These are phyloP conservation scores for Rhizopogon roseolus DNA, from an alignment of 768 basidiomycete species.

Conservation along the genomic window DNA sequence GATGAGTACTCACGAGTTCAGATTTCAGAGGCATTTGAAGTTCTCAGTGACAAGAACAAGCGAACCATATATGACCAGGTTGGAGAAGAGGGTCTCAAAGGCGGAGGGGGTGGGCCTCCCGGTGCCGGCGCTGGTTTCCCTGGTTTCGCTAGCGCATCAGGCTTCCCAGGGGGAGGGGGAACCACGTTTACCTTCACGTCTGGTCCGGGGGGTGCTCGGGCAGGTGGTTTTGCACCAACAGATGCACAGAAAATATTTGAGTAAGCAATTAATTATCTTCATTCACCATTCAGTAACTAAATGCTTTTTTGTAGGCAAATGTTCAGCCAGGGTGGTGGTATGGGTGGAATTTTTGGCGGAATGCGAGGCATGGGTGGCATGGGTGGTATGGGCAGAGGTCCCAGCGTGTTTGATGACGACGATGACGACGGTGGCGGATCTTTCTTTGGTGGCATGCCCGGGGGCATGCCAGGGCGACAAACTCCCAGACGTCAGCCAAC, in stretches of 20 bases:
- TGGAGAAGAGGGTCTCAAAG: constrained; percentile 93
- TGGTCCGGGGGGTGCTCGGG: constrained; percentile 31
- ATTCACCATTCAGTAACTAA: background rate
- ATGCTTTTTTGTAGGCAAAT: constrained; percentile 42
- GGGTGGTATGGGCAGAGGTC: constrained; percentile 27
- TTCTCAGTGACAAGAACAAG: constrained; percentile 83
- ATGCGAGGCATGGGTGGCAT: constrained; percentile 18
- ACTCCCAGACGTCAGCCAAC: constrained; percentile 23
- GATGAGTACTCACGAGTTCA: constrained; percentile 22
- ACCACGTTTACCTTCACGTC: constrained; percentile 55
- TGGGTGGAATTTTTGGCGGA: background rate
- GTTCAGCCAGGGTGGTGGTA: constrained; percentile 28
- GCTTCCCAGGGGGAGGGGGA: constrained; percentile 45
- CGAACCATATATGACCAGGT: constrained; percentile 87
- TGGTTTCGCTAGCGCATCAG: constrained; percentile 36
- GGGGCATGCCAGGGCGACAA: constrained; percentile 52
- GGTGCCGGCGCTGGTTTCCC: constrained; percentile 39
- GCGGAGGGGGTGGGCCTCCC: constrained; percentile 50
- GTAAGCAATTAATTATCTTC: constrained; percentile 39
- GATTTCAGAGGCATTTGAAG: constrained; percentile 96
- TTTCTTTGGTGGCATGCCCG: constrained; percentile 39
- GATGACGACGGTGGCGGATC: constrained; percentile 42
- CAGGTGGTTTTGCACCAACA: constrained; percentile 62
- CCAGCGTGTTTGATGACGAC: constrained; percentile 32
- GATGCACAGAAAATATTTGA: constrained; percentile 90